Conservation (phyloP, 2,329 filamentous ascomycete genomes). For the Camillea tinctor region DNA sequence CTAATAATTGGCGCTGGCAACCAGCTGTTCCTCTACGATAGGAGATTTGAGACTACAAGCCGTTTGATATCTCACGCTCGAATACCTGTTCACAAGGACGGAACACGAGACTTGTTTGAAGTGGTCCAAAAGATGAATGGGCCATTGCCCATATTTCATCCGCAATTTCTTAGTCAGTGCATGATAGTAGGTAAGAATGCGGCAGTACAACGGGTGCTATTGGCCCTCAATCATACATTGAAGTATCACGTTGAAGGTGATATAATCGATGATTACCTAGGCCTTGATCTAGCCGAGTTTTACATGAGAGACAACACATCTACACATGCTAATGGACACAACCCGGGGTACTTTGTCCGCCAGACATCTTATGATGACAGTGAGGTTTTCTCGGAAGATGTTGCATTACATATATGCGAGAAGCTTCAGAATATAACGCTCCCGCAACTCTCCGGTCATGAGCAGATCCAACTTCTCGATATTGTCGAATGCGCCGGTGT, state of each 20-base stretch:
- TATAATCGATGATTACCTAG: slow-evolving; percentile 73
- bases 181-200: slow-evolving; percentile 75
- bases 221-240: slow-evolving; percentile 70
- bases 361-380: slow-evolving; percentile 47
- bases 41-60: slow-evolving; percentile 65
- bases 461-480: slow-evolving; percentile 82
- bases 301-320: slow-evolving; percentile 41
- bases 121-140: slow-evolving; percentile 83
- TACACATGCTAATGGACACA: slow-evolving; percentile 21
- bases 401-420: slow-evolving; percentile 70
- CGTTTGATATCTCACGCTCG: slow-evolving; percentile 54
- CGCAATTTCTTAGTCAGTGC: slow-evolving; percentile 84
- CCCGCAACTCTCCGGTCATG: slow-evolving; percentile 76
- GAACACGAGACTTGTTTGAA: slow-evolving; percentile 71
- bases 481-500: slow-evolving; percentile 81
- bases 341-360: slow-evolving; percentile 39
- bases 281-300: slow-evolving; percentile 60
- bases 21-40: slow-evolving; percentile 82
- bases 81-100: slow-evolving; percentile 47
- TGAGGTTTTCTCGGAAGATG: slow-evolving; percentile 67
- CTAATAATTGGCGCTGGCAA: slow-evolving; percentile 88
- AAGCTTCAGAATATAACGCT: slow-evolving; percentile 73
- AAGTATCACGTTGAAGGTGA: slow-evolving; percentile 86
- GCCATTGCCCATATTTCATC: slow-evolving; percentile 86
- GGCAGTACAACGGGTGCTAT: slow-evolving; percentile 70